These are phyloP conservation scores for Rhinocladiella mackenziei DNA, from an alignment of 2,329 filamentous ascomycete genomes.

Conservation along the genomic window DNA sequence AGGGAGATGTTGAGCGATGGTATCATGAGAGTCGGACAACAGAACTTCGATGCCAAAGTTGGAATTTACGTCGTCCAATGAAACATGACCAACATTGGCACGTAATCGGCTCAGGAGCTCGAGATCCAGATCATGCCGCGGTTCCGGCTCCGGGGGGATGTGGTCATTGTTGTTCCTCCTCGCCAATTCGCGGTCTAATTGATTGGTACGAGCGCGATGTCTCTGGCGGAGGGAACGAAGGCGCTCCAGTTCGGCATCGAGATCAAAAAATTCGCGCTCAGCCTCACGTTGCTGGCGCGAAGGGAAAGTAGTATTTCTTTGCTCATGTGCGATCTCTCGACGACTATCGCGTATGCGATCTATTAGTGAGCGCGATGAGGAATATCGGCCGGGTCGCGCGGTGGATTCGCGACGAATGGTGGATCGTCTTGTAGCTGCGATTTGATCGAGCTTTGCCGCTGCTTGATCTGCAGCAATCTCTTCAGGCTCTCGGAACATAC, in stretches of 20 bases:
- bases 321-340: conserved; percentile 11
- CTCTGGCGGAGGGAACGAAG: conserved; percentile 15
- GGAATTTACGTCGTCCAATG: conserved; percentile 1
- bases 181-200: conserved; percentile 7
- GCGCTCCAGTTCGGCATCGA: conserved; percentile 22
- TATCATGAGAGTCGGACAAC: conserved; percentile 6
- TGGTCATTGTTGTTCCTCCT: conserved; percentile 2
- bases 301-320: conserved; percentile 1
- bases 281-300: conserved; percentile 5
- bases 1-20: conserved; percentile 30
- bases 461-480: conserved; percentile 42
- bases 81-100: not conserved
- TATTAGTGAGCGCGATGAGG: conserved; percentile 13
- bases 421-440: conserved; percentile 50
- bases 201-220: conserved; percentile 10
- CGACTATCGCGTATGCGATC: conserved; percentile 19
- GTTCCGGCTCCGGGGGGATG: not conserved
- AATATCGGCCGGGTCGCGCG: conserved; percentile 28
- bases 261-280: conserved; percentile 11
- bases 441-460: conserved; percentile 50
- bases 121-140: conserved; percentile 7
- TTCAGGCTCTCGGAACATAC: conserved; percentile 54
- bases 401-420: conserved; percentile 53
- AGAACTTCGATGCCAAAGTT: conserved; percentile 9
- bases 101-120: conserved; percentile 5